Base-by-base conservation (phyloP, 495 filamentous ascomycete species). In the Talaromyces stipitatus region DNA sequence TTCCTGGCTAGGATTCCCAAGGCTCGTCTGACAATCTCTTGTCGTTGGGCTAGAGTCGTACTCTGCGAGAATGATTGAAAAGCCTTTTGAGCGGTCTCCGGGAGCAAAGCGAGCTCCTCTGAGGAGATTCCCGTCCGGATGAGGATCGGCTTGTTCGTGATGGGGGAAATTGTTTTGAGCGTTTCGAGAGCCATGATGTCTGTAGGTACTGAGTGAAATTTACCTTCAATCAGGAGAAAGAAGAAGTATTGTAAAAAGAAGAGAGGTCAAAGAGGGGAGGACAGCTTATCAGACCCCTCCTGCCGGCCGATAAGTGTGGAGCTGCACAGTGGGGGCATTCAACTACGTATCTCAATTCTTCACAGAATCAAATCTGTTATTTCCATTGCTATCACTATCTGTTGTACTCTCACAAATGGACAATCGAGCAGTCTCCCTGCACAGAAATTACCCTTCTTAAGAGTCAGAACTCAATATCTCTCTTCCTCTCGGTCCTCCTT, bases 151-250 rank as follows among this genome's bases (percentile, higher is more conserved):
- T 87, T 78, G 69, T 89, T 88, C 46, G 91, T 96, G 33, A 82
- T 85, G 47, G 92, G 92, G 2, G 92, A 96, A 63, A 96, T 90
- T 50, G 92, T 96, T 1, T 83, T 92, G 63, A 96, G 83, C 1
- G 77, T 84, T 81, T 95, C 91, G 43, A 83, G 70, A 56, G 88
- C 82, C 89, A 94, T 94, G 59, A 58, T 78, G 67, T 61, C 50
- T n/a, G n/a, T n/a, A n/a, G n/a, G n/a, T n/a, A n/a, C n/a, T n/a
- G n/a, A n/a, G n/a, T n/a, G n/a, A n/a, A n/a, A n/a, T n/a, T n/a
- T n/a, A n/a, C n/a, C n/a, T n/a, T n/a, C n/a, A n/a, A n/a, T 26
- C 46, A 27, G 23, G 6, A 48, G 18, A 23, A n/a, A n/a, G n/a
- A n/a, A n/a, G n/a, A n/a, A n/a, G n/a, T n/a, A n/a, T n/a, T n/a